These are phyloP conservation scores for Paramecium primaurelia DNA, from an alignment of 73 alveolate species.

Conservation along the genomic window DNA sequence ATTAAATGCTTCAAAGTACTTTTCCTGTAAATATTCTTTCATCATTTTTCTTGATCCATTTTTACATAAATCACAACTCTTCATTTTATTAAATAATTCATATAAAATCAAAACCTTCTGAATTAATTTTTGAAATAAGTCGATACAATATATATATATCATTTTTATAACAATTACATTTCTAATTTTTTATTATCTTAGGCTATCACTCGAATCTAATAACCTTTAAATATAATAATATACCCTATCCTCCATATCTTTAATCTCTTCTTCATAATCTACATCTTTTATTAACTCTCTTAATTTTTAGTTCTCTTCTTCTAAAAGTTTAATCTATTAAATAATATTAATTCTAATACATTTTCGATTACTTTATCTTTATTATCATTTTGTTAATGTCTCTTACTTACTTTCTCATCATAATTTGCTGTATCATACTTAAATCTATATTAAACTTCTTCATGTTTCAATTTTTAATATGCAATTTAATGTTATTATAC, in stretches of 20 bases:
- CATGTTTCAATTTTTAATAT: background rate
- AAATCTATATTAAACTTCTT: background rate
- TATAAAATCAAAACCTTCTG: background rate
- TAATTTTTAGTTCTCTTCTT: background rate
- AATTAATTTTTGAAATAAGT: background rate
- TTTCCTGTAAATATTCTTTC: background rate
- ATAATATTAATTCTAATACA: background rate
- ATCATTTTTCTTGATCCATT: background rate
- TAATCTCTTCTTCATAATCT: background rate
- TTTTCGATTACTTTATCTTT: background rate
- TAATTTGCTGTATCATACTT: background rate
- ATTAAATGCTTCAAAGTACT: constrained; percentile 40
- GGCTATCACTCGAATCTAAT: constrained; percentile 19
- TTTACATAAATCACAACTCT: background rate
- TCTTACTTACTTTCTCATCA: background rate
- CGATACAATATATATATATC: background rate
- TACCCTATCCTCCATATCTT: constrained; percentile 25
- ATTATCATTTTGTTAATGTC: background rate
- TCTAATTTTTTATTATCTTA: constrained; percentile 15
- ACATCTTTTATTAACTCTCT: background rate
- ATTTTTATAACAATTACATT: background rate
- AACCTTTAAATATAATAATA: background rate
- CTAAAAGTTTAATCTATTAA: background rate
- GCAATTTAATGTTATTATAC: background rate
- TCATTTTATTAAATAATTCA: background rate